phyloP scores from a whole-genome alignment of 768 basidiomycete species.

The Trametes gibbosa region DNA sequence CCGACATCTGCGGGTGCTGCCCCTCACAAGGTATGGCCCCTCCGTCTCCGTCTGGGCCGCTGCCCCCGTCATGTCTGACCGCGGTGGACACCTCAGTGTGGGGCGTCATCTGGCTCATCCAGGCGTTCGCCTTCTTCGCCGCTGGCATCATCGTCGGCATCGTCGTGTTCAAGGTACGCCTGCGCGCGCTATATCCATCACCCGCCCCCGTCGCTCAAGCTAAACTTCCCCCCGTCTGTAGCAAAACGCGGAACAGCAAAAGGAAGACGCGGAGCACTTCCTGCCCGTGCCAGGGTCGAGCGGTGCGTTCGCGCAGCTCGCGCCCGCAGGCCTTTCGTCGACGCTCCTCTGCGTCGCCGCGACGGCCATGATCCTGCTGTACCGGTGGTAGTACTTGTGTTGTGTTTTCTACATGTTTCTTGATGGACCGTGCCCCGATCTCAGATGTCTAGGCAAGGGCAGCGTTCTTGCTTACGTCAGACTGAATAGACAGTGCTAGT shows the following conservation, averaged over 20 bases:
- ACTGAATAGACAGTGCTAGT: no score
- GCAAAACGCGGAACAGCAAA: constrained; percentile 61
- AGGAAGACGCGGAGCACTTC: constrained; percentile 50
- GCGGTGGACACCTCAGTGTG: constrained; percentile 49
- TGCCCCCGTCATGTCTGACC: background rate
- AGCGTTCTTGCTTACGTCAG: no score
- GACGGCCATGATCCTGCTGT: background rate
- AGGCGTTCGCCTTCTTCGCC: constrained; percentile 72
- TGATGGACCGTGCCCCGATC: no score
- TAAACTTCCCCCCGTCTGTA: constrained; percentile 29
- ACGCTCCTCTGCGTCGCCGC: constrained; percentile 1
- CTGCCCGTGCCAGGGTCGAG: constrained; percentile 57
- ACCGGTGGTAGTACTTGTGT: background rate
- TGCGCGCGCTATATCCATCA: no score
- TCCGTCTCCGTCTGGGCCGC: background rate
- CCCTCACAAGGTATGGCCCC: constrained; percentile 63
- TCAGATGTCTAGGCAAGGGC: no score
- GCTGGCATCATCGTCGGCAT: constrained; percentile 75
- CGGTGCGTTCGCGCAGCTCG: constrained; percentile 8
- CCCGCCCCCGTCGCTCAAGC: no score
- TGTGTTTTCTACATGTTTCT: background rate
- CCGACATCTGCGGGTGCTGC: constrained; percentile 81
- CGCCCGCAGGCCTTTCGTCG: background rate
- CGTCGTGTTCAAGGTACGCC: constrained; percentile 72
- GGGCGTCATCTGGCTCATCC: constrained; percentile 86